Percentiles rank a stretch among this genome's conserved stretches.
These are phyloP conservation scores for Sclerotinia spermophila DNA, from an alignment of 2,329 filamentous ascomycete genomes.

Conservation along the genomic window DNA sequence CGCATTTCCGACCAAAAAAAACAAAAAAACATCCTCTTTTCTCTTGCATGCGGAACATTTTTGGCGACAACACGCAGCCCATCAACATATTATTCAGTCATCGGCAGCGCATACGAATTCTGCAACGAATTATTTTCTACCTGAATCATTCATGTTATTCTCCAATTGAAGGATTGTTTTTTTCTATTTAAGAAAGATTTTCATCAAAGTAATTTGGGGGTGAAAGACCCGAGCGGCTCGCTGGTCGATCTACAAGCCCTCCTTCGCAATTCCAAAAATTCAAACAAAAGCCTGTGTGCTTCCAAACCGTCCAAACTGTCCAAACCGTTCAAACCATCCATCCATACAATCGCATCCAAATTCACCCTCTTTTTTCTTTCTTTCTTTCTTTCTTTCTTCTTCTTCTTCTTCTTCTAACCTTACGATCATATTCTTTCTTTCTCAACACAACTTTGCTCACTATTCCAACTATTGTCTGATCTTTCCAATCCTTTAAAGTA, in stretches of 20 bases:
- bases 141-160: neutral
- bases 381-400: neutral
- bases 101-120: neutral
- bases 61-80: neutral
- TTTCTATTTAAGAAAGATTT: slow-evolving; percentile 8
- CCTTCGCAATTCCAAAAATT: neutral
- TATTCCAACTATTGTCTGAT: slow-evolving; percentile 2
- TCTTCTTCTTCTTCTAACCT: neutral
- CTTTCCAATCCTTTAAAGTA: neutral
- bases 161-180: neutral
- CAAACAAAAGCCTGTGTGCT: neutral
- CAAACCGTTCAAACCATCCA: neutral
- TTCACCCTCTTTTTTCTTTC: neutral
- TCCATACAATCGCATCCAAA: neutral
- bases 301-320: neutral
- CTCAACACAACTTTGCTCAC: neutral
- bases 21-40: neutral
- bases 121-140: neutral
- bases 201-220: slow-evolving; percentile 8
- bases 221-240: slow-evolving; percentile 18
- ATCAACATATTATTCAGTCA: neutral
- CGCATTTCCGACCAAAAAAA: neutral
- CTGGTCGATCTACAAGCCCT: slow-evolving; percentile 17
- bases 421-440: slow-evolving; percentile 7
- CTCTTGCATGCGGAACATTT: slow-evolving; percentile 11